A percentile compares a stretch with the other conserved stretches of the same genome.
phyloP scores from a whole-genome alignment of 148 eudicot species.

The Arbutus unedo region DNA sequence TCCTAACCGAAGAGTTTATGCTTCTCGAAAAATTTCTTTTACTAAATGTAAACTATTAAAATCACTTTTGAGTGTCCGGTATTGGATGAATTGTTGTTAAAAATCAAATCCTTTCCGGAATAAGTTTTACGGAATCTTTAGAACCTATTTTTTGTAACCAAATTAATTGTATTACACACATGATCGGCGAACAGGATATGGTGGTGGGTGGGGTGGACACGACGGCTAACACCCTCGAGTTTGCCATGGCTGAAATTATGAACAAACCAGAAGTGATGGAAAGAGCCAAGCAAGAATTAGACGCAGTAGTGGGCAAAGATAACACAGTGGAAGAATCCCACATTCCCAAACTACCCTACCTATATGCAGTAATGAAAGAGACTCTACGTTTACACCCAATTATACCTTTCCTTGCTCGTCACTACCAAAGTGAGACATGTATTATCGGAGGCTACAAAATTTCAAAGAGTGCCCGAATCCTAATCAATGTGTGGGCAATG shows the following conservation, averaged over 20 bases:
- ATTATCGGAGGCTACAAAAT: slow-evolving; percentile 46
- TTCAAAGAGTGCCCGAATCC: slow-evolving; percentile 40
- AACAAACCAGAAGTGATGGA: slow-evolving; percentile 42
- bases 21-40: too few species aligned
- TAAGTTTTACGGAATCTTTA: too few species aligned
- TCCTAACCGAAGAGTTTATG: too few species aligned
- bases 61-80: too few species aligned
- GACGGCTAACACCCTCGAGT: slow-evolving; percentile 48
- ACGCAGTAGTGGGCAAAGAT: slow-evolving; percentile 40
- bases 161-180: background rate
- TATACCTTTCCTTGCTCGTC: slow-evolving; percentile 46
- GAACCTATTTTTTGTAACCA: background rate
- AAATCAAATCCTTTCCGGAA: too few species aligned
- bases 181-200: slow-evolving; percentile 40
- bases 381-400: slow-evolving; percentile 43
- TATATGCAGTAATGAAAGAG: slow-evolving; percentile 55
- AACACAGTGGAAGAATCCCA: slow-evolving; percentile 56
- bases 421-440: slow-evolving; percentile 33
- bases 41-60: too few species aligned
- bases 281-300: slow-evolving; percentile 49
- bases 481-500: slow-evolving; percentile 54
- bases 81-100: too few species aligned
- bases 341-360: slow-evolving; percentile 41
- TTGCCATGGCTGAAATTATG: slow-evolving; percentile 59
- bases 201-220: slow-evolving; percentile 68